Evolutionary conservation across 2,329 filamentous ascomycete species (phyloP).

Genomic region (Epichloe bromicola): DNA sequence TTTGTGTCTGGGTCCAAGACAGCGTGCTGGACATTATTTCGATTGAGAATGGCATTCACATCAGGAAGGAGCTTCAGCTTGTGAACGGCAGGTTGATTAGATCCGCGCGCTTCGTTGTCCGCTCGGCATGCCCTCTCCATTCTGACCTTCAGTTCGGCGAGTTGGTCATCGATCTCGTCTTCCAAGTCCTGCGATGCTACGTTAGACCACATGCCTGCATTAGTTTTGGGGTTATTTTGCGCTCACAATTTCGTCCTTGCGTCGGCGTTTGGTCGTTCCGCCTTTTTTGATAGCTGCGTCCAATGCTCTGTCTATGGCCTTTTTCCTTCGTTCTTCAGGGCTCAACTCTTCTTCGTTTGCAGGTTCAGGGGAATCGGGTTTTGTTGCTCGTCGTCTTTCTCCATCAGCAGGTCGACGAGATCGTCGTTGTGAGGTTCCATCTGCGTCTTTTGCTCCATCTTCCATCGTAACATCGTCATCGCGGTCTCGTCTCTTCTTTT

Average conservation of each 20-base stretch:
- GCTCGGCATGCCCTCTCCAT: slow-evolving; percentile 86
- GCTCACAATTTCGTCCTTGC: slow-evolving; percentile 76
- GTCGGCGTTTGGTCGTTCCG: slow-evolving; percentile 49
- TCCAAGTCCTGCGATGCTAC: slow-evolving; percentile 59
- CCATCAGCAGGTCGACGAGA: slow-evolving; percentile 33
- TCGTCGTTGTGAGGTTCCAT: slow-evolving; percentile 32
- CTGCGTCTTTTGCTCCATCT: slow-evolving; percentile 32
- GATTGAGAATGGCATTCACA: slow-evolving; percentile 77
- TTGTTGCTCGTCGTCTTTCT: slow-evolving; percentile 30
- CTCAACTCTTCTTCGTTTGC: slow-evolving; percentile 68
- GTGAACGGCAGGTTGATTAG: slow-evolving; percentile 70
- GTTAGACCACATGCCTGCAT: slow-evolving; percentile 11
- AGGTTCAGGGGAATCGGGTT: slow-evolving; percentile 38
- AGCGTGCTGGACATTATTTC: slow-evolving; percentile 71
- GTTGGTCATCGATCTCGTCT: slow-evolving; percentile 77
- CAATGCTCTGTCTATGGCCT: slow-evolving; percentile 76
- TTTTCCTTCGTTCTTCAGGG: slow-evolving; percentile 70
- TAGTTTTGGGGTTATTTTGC: background rate
- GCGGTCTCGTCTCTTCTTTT: slow-evolving; percentile 45
- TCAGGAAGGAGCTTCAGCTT: slow-evolving; percentile 91
- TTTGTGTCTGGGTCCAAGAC: slow-evolving; percentile 92
- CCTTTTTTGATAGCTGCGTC: slow-evolving; percentile 76
- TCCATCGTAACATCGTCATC: slow-evolving; percentile 36
- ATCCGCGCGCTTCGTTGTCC: slow-evolving; percentile 70
- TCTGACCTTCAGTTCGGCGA: slow-evolving; percentile 71